These are phyloP conservation scores for Cordyceps fumosorosea DNA, from an alignment of 2,329 filamentous ascomycete genomes.

Conservation along the genomic window DNA sequence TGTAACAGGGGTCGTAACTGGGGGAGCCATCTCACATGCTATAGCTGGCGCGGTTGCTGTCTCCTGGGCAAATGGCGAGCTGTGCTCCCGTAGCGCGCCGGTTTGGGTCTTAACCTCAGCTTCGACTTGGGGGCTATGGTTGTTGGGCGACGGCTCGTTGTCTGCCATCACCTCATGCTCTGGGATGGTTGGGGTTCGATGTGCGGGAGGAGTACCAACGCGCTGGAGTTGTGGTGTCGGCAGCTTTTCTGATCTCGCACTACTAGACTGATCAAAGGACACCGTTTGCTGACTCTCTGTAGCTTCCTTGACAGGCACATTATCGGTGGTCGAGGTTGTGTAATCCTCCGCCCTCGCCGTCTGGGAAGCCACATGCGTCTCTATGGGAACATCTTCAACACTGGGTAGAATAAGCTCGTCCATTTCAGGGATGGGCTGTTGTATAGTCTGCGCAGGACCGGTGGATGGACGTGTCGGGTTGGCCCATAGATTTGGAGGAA, in stretches of 20 bases:
- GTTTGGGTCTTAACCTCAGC: background rate
- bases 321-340: too few species aligned
- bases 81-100: background rate
- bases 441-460: background rate
- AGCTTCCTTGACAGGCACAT: background rate
- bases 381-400: background rate
- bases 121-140: background rate
- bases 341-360: background rate
- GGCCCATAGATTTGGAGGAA: slow-evolving; percentile 22
- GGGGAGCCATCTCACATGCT: background rate
- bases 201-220: too few species aligned
- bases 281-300: background rate
- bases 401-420: background rate
- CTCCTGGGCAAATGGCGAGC: too few species aligned
- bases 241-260: background rate
- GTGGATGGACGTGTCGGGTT: slow-evolving; percentile 16
- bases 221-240: background rate
- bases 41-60: background rate
- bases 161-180: background rate
- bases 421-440: background rate
- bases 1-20: background rate
- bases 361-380: background rate
- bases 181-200: too few species aligned
- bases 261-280: background rate
- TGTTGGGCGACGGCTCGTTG: too few species aligned